A percentile compares a stretch with the other conserved stretches of the same genome.
Evolutionary conservation across 192 early-diverging fungal species (phyloP).

Genomic region (Backusella mclennaniae): DNA sequence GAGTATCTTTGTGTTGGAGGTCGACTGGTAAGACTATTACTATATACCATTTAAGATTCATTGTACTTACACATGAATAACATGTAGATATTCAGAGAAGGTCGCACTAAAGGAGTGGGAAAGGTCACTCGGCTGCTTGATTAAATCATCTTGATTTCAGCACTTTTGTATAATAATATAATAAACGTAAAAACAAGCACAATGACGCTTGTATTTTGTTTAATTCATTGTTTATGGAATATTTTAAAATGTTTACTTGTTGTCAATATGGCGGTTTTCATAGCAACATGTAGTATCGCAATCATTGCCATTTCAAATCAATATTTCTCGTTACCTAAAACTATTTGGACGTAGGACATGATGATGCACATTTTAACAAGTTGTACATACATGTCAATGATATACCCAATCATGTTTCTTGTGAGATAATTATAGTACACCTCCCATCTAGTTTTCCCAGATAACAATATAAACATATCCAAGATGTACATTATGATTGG

Average conservation of each 20-base stretch:
- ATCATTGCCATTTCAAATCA: too few species aligned
- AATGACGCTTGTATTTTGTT: not conserved
- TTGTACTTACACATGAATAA: not conserved
- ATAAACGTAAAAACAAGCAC: not conserved
- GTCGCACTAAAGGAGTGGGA: conserved; percentile 89
- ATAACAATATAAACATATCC: not conserved
- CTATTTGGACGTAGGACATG: too few species aligned
- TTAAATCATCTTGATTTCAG: not conserved
- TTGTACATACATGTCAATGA: too few species aligned
- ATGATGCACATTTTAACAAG: too few species aligned
- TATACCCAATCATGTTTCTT: too few species aligned
- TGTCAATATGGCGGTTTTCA: too few species aligned
- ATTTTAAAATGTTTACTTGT: too few species aligned
- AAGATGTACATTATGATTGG: too few species aligned
- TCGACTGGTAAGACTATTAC: conserved; percentile 46
- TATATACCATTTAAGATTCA: conserved; percentile 18
- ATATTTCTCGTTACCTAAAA: too few species aligned
- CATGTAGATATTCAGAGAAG: conserved; percentile 67
- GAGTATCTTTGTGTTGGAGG: conserved; percentile 59
- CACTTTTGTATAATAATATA: not conserved
- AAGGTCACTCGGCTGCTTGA: conserved; percentile 63
- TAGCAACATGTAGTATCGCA: too few species aligned
- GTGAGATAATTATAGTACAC: too few species aligned
- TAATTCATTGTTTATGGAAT: too few species aligned
- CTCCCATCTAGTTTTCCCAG: not conserved